Evolutionary conservation across 306 rosid species (phyloP).

Genomic region (Argentina anserina): DNA sequence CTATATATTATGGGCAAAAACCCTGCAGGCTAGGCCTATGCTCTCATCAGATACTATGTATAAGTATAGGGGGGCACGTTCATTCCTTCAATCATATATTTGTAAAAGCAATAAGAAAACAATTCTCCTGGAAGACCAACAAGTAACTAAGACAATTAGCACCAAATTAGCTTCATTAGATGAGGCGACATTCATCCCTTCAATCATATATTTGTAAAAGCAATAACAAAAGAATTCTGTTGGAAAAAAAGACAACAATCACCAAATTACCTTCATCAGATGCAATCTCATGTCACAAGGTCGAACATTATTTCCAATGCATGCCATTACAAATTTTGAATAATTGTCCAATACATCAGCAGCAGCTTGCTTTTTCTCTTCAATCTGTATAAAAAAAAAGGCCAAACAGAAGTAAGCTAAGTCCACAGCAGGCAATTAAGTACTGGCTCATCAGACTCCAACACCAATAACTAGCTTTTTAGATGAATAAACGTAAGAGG

Average conservation of each 20-base stretch:
- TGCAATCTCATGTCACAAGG: conserved; percentile 84
- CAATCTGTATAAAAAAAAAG: conserved; percentile 38
- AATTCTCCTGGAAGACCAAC: background rate
- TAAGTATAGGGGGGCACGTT: background rate
- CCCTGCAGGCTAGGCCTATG: background rate
- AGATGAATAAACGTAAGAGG: background rate
- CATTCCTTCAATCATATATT: background rate
- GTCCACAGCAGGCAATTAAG: background rate
- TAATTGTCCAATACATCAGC: conserved; percentile 79
- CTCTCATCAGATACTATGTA: background rate
- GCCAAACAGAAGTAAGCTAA: background rate
- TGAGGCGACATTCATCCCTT: background rate
- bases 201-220: background rate
- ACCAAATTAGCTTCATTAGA: no score
- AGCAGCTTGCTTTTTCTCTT: conserved; percentile 78
- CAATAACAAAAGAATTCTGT: background rate
- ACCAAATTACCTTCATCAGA: conserved; percentile 75
- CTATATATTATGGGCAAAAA: background rate
- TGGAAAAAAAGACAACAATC: background rate
- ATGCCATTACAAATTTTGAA: conserved; percentile 79
- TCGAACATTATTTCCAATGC: conserved; percentile 67
- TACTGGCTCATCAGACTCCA: conserved; percentile 8
- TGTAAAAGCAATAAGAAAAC: background rate
- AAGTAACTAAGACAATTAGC: background rate
- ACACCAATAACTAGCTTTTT: background rate